These are phyloP conservation scores for Isoetes taiwanensis DNA, from an alignment of 75 land plant species.

Conservation along the genomic window DNA sequence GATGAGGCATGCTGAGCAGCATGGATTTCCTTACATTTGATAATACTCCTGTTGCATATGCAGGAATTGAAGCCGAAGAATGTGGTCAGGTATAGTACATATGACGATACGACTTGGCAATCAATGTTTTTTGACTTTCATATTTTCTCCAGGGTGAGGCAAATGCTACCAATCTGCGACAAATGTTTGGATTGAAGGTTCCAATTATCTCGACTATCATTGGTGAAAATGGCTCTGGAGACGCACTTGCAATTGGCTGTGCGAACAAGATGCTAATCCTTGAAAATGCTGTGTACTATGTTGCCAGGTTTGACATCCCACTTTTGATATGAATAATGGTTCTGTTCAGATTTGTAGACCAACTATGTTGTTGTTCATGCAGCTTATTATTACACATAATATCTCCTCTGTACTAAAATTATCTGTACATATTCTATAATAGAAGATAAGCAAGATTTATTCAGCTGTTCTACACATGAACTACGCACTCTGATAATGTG, in stretches of 20 bases:
- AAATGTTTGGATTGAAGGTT: slow-evolving; percentile 3
- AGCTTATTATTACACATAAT: too few species aligned
- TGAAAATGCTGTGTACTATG: slow-evolving; percentile 2
- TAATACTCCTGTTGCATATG: too few species aligned
- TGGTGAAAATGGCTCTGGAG: slow-evolving; percentile 7
- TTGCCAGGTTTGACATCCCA: not conserved
- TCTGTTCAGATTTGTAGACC: too few species aligned
- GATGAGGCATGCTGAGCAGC: too few species aligned
- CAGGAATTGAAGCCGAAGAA: slow-evolving; percentile 2
- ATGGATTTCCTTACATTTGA: too few species aligned
- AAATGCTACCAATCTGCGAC: not conserved
- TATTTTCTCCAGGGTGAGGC: not conserved
- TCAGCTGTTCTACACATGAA: too few species aligned
- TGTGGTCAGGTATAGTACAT: not conserved
- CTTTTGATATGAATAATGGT: too few species aligned
- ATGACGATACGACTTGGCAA: not conserved
- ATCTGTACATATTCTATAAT: too few species aligned
- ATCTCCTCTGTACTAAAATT: too few species aligned
- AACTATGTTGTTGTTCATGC: too few species aligned
- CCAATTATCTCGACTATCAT: slow-evolving; percentile 1
- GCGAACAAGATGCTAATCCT: slow-evolving; percentile 5
- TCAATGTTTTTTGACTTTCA: not conserved
- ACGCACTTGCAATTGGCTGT: slow-evolving; percentile 4
- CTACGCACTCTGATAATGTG: too few species aligned
- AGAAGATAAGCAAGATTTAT: too few species aligned